Percentiles rank a stretch among this genome's conserved stretches.
phyloP scores from a whole-genome alignment of 345 rosid genomes.

The Carallia brachiata region DNA sequence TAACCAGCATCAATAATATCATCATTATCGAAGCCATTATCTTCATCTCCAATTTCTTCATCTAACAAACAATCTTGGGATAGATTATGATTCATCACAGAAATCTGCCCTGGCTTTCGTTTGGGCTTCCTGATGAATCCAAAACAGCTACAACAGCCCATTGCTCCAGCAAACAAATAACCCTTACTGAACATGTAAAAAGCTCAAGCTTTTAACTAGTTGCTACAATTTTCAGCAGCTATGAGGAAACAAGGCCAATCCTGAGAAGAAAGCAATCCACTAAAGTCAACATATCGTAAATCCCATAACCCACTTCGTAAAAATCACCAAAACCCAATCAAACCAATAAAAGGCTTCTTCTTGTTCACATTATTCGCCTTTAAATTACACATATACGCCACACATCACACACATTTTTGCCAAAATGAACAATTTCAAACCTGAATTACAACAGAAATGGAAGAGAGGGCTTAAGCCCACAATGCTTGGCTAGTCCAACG shows the following conservation, averaged over 20 bases:
- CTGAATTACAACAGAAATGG: conserved; percentile 22
- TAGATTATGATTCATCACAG: conserved; percentile 32
- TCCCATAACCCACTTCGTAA: not conserved
- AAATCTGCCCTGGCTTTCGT: conserved; percentile 29
- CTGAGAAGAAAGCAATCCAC: conserved; percentile 29
- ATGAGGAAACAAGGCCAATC: conserved; percentile 18
- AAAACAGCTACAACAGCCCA: conserved; percentile 96
- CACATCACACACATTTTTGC: not conserved
- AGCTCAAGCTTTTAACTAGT: conserved; percentile 21
- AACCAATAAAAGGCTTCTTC: not conserved
- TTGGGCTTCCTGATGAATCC: conserved; percentile 56
- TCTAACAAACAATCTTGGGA: conserved; percentile 60
- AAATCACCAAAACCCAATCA: not conserved
- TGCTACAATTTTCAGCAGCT: conserved; percentile 20
- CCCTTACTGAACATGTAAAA: conserved; percentile 54
- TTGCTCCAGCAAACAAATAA: conserved; percentile 50
- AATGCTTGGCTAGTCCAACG: conserved; percentile 52
- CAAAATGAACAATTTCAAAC: conserved; percentile 4
- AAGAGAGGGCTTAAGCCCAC: conserved; percentile 51
- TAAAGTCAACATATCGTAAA: conserved; percentile 11
- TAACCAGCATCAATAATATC: conserved; percentile 51
- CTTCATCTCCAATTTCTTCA: conserved; percentile 55
- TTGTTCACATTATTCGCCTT: not conserved
- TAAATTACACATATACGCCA: too few relatives aligned
- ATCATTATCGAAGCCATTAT: conserved; percentile 49